phyloP scores from a whole-genome alignment of 2,329 filamentous ascomycete species.

The Parascedosporium putredinis region DNA sequence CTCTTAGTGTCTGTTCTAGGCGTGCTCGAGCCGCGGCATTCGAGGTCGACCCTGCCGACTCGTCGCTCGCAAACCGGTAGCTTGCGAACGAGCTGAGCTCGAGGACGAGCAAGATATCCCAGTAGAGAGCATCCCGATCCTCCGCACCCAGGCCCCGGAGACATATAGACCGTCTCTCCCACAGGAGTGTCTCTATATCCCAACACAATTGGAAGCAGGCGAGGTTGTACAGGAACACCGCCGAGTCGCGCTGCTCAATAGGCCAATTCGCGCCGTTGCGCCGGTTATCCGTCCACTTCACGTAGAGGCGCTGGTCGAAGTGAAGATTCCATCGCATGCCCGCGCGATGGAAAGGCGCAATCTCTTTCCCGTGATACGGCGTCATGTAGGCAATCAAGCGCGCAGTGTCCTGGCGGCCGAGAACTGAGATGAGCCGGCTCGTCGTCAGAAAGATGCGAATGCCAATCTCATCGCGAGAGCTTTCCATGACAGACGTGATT shows the following conservation, averaged over 20 bases:
- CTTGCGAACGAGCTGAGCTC: neutral
- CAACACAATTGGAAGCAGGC: slow-evolving; percentile 2
- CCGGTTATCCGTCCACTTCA: neutral
- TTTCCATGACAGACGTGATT: neutral
- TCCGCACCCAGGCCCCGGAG: slow-evolving; percentile 6
- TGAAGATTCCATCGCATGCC: neutral
- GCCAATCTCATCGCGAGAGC: neutral
- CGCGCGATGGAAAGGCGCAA: neutral
- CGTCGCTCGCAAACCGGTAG: no score
- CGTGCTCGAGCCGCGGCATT: neutral
- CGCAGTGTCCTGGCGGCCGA: neutral
- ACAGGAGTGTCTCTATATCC: slow-evolving; percentile 3
- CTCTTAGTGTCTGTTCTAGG: neutral
- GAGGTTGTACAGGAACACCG: neutral
- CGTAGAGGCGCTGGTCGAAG: neutral
- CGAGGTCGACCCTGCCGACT: no score
- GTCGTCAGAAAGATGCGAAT: neutral
- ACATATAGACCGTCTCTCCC: slow-evolving; percentile 12
- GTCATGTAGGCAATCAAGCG: neutral
- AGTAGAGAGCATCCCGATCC: neutral
- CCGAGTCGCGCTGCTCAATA: neutral
- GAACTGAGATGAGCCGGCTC: neutral
- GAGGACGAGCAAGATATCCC: neutral
- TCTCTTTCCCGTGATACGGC: neutral
- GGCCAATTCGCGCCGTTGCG: neutral